Base-by-base conservation (phyloP, 208 protist species). In the Leptomonas seymouri region DNA sequence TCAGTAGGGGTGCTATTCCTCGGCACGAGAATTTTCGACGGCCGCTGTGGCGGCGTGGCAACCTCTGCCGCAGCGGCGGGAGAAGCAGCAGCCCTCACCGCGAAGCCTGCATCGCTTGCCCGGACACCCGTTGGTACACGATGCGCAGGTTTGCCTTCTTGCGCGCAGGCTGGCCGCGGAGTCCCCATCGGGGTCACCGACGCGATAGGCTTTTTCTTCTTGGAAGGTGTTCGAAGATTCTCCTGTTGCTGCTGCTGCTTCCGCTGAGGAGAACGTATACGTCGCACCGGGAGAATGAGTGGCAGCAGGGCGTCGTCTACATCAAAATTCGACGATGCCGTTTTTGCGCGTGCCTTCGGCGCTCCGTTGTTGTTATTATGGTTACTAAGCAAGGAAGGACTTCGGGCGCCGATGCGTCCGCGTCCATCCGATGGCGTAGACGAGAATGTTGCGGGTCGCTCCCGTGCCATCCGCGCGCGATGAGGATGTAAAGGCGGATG, bases 381-480 rank as follows among this genome's bases (percentile, higher is more conserved):
- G 20, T 23, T 2, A 27, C 27, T 11, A 9, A 7, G 1, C 23
- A 18, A 8, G 15, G 27, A n/a, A 39, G 60, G 46, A 21, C 60
- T 65, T 14, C 46, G 60, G 20, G 4, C 30, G 30, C 46, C 60
- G 46, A 53, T 5, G 30, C 60, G 60, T 3, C 46, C 46, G 5
- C 60, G 60, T 18, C 44, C 60, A 20, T 55, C 60, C 1, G 30
- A 23, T 16, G 60, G 31, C 1, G 30, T 55, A 1, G 60, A 55
- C 9, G 60, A 53, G 46, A 65, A 44, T 0, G 60, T 65, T 5
- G 60, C 44, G 0, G 60, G 60, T 31, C 60, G 60, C 16, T 65
- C 55, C 44, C 30, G 60, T 7, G 44, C 60, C 60, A 65, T 65
- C 23, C 36, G 31, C 36, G 34, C 27, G 9, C 14, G 45, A 45